Evolutionary conservation across 306 rosid genomes (phyloP), one percentile per base, ranked within the genome.

Genomic region (Cucurbita maxima): DNA sequence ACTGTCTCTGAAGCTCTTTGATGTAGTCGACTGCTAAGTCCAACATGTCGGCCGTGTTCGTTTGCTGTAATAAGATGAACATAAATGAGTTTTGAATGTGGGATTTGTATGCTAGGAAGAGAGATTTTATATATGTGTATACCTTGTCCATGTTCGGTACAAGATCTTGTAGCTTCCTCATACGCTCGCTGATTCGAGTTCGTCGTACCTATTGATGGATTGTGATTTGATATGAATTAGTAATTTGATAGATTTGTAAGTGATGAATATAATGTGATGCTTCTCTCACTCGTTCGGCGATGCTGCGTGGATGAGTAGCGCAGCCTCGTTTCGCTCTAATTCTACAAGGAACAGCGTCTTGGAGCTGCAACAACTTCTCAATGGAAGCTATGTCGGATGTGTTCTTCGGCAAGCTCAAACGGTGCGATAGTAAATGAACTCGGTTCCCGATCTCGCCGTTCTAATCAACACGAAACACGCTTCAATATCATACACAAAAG

Each of bases 121-220:
- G 10, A 37, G 37, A 34, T 16, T 60, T 0, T 22, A 22, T 25
- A 25, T 25, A 0, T 38, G 19, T 34, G 3, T 15, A 40, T 79
- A 93, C 98, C 97, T 90, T 93, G 78, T 93, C 96, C 98, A 93
- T 93, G 87, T 88, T 87, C 13, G 98, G 98, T 11, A 93, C 98
- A 75, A 93, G 98, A 69, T 90, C 96, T 82, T 93, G 96, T 22
- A 93, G 83, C 80, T 93, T 93, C 77, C 96, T 84, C 96, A 93
- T 93, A 58, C 98, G 86, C 74, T 93, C 98, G 63, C 98, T 93
- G 64, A 93, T 93, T 58, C 91, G 86, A 50, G 97, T 90, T 90
- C 98, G 86, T 85, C 98, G 84, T 18, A 86, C 88, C 98, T 93
- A 83, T 61, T 48, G 55, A 10, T 38, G 34, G 41, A 63, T 16